phyloP scores from a whole-genome alignment of 768 basidiomycete genomes.

The Podaxis sp. region DNA sequence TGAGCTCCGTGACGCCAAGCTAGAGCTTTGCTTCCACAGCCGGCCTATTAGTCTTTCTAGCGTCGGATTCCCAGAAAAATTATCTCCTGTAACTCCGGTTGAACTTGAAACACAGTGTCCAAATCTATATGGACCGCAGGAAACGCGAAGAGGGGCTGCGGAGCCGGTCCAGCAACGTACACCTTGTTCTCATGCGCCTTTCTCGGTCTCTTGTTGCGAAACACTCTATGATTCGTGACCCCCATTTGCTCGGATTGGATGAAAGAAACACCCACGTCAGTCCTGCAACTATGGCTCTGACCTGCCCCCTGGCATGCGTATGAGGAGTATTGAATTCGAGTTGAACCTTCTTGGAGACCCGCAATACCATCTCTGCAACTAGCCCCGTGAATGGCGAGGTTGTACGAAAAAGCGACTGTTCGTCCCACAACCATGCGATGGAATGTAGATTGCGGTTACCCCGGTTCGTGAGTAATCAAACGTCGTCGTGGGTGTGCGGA shows the following conservation, averaged over 20 bases:
- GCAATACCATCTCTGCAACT: too few relatives aligned
- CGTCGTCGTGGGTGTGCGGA: not conserved
- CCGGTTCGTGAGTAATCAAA: not conserved
- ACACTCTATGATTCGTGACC: too few relatives aligned
- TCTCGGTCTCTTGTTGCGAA: too few relatives aligned
- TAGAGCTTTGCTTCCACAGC: not conserved
- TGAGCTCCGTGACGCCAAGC: not conserved
- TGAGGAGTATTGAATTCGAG: too few relatives aligned
- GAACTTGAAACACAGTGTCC: not conserved
- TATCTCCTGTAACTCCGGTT: not conserved
- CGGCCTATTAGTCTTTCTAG: not conserved
- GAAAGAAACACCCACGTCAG: too few relatives aligned
- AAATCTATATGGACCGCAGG: not conserved
- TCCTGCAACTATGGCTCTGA: too few relatives aligned
- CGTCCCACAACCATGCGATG: constrained; percentile 5
- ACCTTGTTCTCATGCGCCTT: too few relatives aligned
- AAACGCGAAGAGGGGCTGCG: not conserved
- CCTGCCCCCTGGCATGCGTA: too few relatives aligned
- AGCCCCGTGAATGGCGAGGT: not conserved
- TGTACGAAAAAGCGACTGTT: not conserved
- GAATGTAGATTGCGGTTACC: not conserved
- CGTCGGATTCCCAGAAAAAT: not conserved
- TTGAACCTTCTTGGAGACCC: too few relatives aligned
- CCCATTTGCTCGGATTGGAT: too few relatives aligned
- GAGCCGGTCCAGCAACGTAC: too few relatives aligned